A percentile compares a stretch with the other conserved stretches of the same genome.
Conservation (phyloP, 192 early-diverging fungal genomes). For the Phycomyces nitens region DNA sequence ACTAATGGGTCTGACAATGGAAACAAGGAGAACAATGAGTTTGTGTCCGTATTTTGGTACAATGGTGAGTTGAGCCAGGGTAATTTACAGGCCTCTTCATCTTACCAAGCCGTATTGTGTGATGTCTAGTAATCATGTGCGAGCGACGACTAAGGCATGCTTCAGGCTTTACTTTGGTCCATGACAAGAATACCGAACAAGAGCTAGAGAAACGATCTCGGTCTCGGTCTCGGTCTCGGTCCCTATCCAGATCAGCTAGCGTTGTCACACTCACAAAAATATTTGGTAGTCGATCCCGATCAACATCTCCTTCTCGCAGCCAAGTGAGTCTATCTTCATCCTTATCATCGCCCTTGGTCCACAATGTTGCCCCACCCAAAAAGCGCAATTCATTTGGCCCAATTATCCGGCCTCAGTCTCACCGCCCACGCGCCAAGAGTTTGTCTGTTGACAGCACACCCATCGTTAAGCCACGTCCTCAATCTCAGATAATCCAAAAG, state of each 20-base stretch:
- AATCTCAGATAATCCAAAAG: neutral
- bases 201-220: neutral
- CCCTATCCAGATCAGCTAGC: constrained; percentile 9
- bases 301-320: constrained; percentile 2
- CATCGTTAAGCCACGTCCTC: neutral
- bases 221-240: constrained; percentile 6
- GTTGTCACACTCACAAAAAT: constrained; percentile 17
- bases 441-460: neutral
- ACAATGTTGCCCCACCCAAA: neutral
- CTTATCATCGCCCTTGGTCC: neutral
- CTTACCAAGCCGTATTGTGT: too few relatives aligned
- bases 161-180: neutral
- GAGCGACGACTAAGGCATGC: constrained; percentile 18
- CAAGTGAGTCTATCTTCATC: neutral
- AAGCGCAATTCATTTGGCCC: neutral
- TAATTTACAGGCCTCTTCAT: too few relatives aligned
- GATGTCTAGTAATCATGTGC: constrained; percentile 8
- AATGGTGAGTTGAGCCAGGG: constrained; percentile 19
- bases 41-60: constrained; percentile 39
- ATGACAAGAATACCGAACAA: constrained; percentile 2
- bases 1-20: neutral
- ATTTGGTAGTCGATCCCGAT: constrained; percentile 3
- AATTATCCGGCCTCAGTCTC: neutral
- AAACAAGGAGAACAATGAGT: constrained; percentile 19
- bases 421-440: neutral